Conservation (phyloP, 441 rosid species). For the Euphorbia celastroides region DNA sequence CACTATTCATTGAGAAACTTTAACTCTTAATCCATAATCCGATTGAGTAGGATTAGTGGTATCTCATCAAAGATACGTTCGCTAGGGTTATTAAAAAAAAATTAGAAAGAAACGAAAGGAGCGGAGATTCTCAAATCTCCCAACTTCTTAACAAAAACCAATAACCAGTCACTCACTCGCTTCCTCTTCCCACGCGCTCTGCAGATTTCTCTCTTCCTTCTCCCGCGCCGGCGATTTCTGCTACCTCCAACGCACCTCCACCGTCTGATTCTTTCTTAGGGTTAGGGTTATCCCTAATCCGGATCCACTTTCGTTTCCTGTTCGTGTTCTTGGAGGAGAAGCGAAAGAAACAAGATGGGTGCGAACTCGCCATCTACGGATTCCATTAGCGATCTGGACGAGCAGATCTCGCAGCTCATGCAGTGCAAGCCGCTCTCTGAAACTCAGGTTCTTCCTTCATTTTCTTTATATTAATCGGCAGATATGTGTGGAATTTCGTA, state of each 20-base stretch:
- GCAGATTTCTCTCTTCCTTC: constrained; percentile 22
- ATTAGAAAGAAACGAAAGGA: background rate
- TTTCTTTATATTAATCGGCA: background rate
- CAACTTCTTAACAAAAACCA: background rate
- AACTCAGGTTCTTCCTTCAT: constrained; percentile 36
- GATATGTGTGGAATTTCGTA: background rate
- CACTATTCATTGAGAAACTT: too few species aligned
- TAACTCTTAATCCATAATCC: too few species aligned
- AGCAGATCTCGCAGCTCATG: constrained; percentile 63
- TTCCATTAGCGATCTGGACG: constrained; percentile 47
- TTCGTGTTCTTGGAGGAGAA: constrained; percentile 6
- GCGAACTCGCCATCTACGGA: constrained; percentile 43
- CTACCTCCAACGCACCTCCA: background rate
- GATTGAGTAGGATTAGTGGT: too few species aligned
- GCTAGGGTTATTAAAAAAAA: too few species aligned
- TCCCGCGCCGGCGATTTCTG: constrained; percentile 20
- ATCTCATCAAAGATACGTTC: too few species aligned
- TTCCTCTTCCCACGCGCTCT: constrained; percentile 17
- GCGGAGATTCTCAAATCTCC: background rate
- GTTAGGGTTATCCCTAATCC: constrained; percentile 26
- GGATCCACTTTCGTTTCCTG: constrained; percentile 2
- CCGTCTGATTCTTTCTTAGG: constrained; percentile 16
- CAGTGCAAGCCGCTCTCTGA: constrained; percentile 74
- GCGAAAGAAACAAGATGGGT: constrained; percentile 31
- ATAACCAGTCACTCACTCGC: constrained; percentile 5